Conservation (phyloP, 2,329 filamentous ascomycete species). For the Thielaviopsis musarum region DNA sequence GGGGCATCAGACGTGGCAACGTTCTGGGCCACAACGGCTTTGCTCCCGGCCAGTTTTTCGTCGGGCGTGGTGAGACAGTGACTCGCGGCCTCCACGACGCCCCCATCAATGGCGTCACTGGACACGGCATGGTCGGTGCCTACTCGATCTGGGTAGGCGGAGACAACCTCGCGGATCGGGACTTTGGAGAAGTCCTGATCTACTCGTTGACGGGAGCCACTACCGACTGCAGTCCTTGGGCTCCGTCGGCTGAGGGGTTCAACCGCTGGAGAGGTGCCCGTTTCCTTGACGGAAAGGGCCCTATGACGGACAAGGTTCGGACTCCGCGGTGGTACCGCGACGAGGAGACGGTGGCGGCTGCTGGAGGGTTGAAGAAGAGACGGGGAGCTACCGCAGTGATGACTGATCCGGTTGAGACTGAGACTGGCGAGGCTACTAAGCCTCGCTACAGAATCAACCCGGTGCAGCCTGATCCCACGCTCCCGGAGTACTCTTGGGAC, state of each 20-base stretch:
- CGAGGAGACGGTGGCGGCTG: neutral
- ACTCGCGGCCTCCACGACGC: conserved; percentile 4
- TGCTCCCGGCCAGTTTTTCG: conserved; percentile 7
- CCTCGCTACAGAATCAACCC: neutral
- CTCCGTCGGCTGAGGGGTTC: neutral
- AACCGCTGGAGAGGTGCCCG: neutral
- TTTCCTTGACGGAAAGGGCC: neutral
- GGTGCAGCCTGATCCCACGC: neutral
- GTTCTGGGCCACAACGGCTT: conserved; percentile 8
- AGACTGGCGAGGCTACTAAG: neutral
- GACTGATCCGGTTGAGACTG: too few species aligned
- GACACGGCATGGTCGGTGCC: conserved; percentile 1
- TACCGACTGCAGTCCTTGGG: neutral
- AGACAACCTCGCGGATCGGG: conserved; percentile 8
- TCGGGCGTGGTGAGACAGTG: conserved; percentile 4
- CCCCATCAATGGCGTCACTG: conserved; percentile 6
- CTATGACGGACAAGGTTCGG: conserved; percentile 3
- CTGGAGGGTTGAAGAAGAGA: neutral
- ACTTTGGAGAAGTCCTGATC: conserved; percentile 7
- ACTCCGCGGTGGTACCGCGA: neutral
- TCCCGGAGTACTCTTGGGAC: neutral
- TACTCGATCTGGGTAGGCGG: conserved; percentile 11
- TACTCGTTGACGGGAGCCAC: conserved; percentile 9
- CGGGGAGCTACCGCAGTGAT: too few species aligned
- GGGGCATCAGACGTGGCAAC: conserved; percentile 1